Percentiles rank a stretch among this genome's conserved stretches.
Evolutionary conservation across 768 basidiomycete genomes (phyloP).

Genomic region (Boletus subcaerulescens): DNA sequence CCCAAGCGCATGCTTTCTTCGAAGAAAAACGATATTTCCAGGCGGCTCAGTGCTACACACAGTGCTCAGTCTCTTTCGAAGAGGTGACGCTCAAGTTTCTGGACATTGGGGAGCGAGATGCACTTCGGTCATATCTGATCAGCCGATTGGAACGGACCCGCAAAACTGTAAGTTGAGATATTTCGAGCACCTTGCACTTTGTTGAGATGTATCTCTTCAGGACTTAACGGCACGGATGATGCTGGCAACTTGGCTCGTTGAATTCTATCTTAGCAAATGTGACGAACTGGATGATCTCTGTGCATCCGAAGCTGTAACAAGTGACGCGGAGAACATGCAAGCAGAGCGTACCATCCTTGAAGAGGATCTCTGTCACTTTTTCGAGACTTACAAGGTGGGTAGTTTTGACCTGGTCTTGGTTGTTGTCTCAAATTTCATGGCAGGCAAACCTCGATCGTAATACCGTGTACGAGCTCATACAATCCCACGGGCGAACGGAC

Average conservation of each 20-base stretch:
- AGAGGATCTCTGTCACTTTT: conserved; percentile 90
- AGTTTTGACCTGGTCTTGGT: not conserved
- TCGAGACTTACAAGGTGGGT: conserved; percentile 88
- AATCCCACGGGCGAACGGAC: conserved; percentile 89
- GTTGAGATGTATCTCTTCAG: conserved; percentile 38
- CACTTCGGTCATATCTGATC: conserved; percentile 85
- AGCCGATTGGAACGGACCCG: conserved; percentile 82
- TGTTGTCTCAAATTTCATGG: not conserved
- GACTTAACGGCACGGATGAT: conserved; percentile 94
- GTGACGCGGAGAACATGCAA: conserved; percentile 81
- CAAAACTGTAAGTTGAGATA: conserved; percentile 59
- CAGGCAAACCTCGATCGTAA: conserved; percentile 81
- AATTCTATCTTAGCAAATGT: conserved; percentile 95
- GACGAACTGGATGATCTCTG: conserved; percentile 94
- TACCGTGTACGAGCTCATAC: conserved; percentile 90
- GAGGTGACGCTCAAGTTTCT: conserved; percentile 89
- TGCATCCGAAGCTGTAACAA: conserved; percentile 77
- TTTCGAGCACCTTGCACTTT: not conserved
- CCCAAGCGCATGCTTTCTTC: conserved; percentile 82
- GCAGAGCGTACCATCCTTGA: conserved; percentile 81
- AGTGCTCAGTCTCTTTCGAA: conserved; percentile 85
- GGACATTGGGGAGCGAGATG: conserved; percentile 87
- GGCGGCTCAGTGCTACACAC: conserved; percentile 89
- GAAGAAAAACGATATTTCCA: conserved; percentile 79
- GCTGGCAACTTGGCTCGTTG: conserved; percentile 97